Conservation (phyloP, 2,329 filamentous ascomycete genomes). For the Aspergillus hiratsukae region DNA sequence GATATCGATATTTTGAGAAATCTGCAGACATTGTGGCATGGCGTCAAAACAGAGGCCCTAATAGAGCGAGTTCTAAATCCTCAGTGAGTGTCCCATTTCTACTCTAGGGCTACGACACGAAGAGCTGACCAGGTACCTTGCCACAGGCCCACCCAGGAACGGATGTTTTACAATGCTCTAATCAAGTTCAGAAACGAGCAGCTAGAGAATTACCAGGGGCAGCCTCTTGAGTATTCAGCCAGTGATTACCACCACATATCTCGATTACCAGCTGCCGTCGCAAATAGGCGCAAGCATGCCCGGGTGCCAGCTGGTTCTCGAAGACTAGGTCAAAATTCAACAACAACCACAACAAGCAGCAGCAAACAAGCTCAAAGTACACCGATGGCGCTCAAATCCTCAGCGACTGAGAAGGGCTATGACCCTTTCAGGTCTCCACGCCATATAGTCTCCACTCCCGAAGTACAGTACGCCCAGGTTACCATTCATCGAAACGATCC, state of each 20-base stretch:
- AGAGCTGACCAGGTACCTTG: background rate
- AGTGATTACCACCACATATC: conserved; percentile 84
- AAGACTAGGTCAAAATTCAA: conserved; percentile 53
- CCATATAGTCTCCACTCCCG: conserved; percentile 45
- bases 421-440: conserved; percentile 76
- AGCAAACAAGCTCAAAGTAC: conserved; percentile 46
- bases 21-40: conserved; percentile 87
- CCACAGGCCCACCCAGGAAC: conserved; percentile 75
- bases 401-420: conserved; percentile 60
- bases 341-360: conserved; percentile 48
- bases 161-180: conserved; percentile 85
- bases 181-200: conserved; percentile 77
- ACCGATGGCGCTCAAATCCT: conserved; percentile 44
- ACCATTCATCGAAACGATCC: conserved; percentile 57
- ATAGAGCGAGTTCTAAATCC: conserved; percentile 62
- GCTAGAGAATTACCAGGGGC: conserved; percentile 76
- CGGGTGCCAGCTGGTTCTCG: conserved; percentile 25
- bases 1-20: conserved; percentile 80
- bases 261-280: conserved; percentile 30
- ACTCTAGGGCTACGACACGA: background rate
- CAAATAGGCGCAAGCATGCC: conserved; percentile 20
- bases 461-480: conserved; percentile 62
- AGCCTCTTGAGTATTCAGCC: conserved; percentile 73
- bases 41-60: conserved; percentile 68
- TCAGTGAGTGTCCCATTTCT: conserved; percentile 48